Conservation (phyloP, 345 rosid species). For the Ceriops zippeliana region DNA sequence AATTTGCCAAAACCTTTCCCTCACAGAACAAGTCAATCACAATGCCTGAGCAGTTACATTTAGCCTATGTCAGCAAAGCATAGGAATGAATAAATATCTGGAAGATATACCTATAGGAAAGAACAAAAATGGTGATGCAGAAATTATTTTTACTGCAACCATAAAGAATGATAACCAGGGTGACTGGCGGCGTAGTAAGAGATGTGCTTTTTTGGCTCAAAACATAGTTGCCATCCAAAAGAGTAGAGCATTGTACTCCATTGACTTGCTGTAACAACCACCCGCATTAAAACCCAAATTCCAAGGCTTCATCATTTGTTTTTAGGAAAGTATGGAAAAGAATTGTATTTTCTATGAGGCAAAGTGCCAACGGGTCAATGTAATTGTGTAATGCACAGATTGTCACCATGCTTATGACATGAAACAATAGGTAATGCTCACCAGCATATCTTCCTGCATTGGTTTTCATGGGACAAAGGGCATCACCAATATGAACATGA, state of each 20-base stretch:
- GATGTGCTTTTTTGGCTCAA: too few species aligned
- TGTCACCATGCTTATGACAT: not conserved
- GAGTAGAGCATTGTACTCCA: too few species aligned
- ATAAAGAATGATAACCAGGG: not conserved
- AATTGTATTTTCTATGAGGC: not conserved
- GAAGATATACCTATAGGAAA: not conserved
- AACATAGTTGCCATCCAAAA: too few species aligned
- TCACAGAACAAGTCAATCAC: constrained; percentile 64
- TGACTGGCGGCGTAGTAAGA: not conserved
- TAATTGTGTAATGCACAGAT: not conserved
- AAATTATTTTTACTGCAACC: not conserved
- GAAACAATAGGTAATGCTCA: constrained; percentile 22
- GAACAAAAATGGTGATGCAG: not conserved
- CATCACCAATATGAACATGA: constrained; percentile 56
- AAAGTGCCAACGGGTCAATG: not conserved
- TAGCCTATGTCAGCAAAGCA: constrained; percentile 15
- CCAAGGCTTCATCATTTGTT: not conserved
- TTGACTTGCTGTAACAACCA: not conserved
- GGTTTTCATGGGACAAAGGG: constrained; percentile 37
- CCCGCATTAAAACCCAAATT: not conserved
- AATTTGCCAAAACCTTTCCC: constrained; percentile 63
- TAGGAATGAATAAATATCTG: not conserved
- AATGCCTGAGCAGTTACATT: constrained; percentile 44
- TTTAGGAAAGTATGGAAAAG: not conserved
- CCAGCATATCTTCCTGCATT: constrained; percentile 57